Evolutionary conservation across 345 rosid genomes (phyloP), one percentile per base, ranked within the genome.

Genomic region (Salix brachista): DNA sequence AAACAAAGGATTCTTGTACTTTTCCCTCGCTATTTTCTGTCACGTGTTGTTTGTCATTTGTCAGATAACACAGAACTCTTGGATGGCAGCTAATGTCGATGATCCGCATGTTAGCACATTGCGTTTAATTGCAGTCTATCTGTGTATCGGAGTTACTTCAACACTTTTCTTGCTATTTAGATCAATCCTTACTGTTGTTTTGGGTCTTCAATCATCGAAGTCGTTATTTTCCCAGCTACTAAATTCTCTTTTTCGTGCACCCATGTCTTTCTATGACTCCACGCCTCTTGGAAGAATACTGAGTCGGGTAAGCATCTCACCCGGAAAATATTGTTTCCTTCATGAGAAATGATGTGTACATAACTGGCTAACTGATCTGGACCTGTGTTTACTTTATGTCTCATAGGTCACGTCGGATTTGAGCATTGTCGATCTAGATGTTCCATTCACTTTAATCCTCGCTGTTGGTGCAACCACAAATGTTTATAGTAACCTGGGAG

Each of bases 211-310:
- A 58, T 89, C 95, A n/a, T 93, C 98, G 30, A 77, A 80, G 71
- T 88, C 98, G 0, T 77, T 91, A 44, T 93, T 93, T 79, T 83
- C 92, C 10, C 89, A 87, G 83, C 87, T 93, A 44, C 72, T 91
- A 10, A 84, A 89, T 75, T 89, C 98, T 61, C 91, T 93, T 28
- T 90, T 90, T 73, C 86, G 88, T 18, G 93, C 97, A 3, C 94
- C 98, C 21, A 93, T 93, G 95, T 87, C 93, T 2, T 93, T 93
- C 83, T 93, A 88, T 42, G 98, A 93, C 89, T 93, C 98, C 75
- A 93, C 97, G 0, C 97, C 98, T 75, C 83, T 90, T 32, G 98
- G 98, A 69, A 80, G 98, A 80, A 91, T 93, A 75, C 94, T 93
- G 25, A 86, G 93, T 62, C 89, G 96, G 83, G 96, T 91, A 84